phyloP scores from a whole-genome alignment of 306 rosid genomes.

The Arachis stenosperma region DNA sequence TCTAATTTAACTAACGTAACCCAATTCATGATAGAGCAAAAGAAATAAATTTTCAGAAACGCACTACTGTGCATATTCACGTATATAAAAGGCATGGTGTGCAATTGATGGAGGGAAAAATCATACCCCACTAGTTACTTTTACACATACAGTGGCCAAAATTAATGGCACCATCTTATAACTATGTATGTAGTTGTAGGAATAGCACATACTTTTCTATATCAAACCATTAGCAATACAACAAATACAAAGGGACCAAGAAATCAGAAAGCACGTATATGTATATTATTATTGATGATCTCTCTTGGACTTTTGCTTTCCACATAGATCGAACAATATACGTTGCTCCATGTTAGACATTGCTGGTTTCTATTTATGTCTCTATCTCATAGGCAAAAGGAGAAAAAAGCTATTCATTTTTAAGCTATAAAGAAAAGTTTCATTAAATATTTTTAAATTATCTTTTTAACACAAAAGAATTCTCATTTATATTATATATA shows the following conservation, averaged over 20 bases:
- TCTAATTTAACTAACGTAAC: no score
- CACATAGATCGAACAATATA: neutral
- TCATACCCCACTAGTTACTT: slow-evolving; percentile 33
- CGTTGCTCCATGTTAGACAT: slow-evolving; percentile 38
- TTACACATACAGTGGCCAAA: slow-evolving; percentile 14
- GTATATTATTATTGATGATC: neutral
- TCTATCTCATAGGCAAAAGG: slow-evolving; percentile 31
- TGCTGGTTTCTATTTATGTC: slow-evolving; percentile 22
- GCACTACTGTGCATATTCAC: slow-evolving; percentile 24
- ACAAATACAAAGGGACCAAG: slow-evolving; percentile 37
- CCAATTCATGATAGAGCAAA: slow-evolving; percentile 6
- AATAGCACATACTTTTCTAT: neutral
- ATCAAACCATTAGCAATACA: slow-evolving; percentile 26
- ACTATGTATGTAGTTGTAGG: slow-evolving; percentile 8
- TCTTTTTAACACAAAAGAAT: no score
- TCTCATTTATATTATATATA: no score
- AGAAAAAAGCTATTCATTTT: no score
- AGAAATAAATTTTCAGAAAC: slow-evolving; percentile 11
- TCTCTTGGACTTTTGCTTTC: no score
- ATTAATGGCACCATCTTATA: slow-evolving; percentile 20
- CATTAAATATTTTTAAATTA: no score
- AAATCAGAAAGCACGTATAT: slow-evolving; percentile 40
- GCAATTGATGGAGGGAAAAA: neutral
- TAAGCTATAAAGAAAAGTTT: no score
- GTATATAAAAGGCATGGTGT: slow-evolving; percentile 24